Conservation (phyloP, 2,329 filamentous ascomycete species). For the Furcasterigmium sp. region DNA sequence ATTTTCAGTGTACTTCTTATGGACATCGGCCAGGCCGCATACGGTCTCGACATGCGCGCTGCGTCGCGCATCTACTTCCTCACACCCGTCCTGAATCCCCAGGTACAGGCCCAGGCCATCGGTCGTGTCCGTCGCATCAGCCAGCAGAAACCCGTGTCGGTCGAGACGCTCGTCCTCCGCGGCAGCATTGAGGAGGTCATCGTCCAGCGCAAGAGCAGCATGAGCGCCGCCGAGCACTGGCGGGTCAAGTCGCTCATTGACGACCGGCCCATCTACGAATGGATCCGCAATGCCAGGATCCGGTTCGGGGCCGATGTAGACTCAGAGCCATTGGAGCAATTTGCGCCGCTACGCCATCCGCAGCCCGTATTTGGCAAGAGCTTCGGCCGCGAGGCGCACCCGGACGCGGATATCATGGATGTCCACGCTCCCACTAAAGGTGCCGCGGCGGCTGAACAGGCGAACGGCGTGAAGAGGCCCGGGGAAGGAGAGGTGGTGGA, state of each 20-base stretch:
- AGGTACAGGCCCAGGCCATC: constrained; percentile 84
- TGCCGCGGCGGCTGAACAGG: not conserved
- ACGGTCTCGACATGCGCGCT: constrained; percentile 77
- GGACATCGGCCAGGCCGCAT: constrained; percentile 85
- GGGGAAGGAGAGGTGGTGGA: constrained; percentile 10
- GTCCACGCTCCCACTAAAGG: constrained; percentile 11
- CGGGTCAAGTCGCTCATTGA: constrained; percentile 53
- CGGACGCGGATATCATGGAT: constrained; percentile 40
- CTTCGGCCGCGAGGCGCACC: constrained; percentile 35
- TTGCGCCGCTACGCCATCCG: constrained; percentile 37
- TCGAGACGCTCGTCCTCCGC: constrained; percentile 78
- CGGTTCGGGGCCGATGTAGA: constrained; percentile 22
- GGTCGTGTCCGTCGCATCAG: constrained; percentile 86
- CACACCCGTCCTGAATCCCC: constrained; percentile 79
- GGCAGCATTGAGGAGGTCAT: constrained; percentile 84
- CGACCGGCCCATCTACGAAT: constrained; percentile 51
- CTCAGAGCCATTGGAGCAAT: constrained; percentile 36
- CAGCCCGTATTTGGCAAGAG: constrained; percentile 47
- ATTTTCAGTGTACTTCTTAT: constrained; percentile 68
- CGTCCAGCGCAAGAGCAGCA: constrained; percentile 63
- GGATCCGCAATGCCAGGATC: constrained; percentile 50
- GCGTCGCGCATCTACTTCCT: constrained; percentile 87
- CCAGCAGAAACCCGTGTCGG: constrained; percentile 70
- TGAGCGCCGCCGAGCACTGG: constrained; percentile 64
- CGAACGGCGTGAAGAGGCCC: constrained; percentile 18